Conservation (phyloP, 495 filamentous ascomycete genomes). For the Xylaria acuta region DNA sequence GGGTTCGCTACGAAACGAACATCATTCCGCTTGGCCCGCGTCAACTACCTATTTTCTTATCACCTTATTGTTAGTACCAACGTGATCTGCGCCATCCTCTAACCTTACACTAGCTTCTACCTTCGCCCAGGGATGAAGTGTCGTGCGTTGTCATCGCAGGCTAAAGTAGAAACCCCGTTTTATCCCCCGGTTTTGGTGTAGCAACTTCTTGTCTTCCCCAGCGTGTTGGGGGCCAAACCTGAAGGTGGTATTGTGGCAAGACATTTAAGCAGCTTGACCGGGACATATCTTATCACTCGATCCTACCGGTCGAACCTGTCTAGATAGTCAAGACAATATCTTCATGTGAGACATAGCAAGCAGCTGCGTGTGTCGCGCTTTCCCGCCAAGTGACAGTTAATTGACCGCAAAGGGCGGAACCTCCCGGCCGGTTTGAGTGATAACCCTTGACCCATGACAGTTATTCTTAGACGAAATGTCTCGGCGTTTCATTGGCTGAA, state of each 20-base stretch:
- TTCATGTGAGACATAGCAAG: neutral
- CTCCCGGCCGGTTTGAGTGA: slow-evolving; percentile 5
- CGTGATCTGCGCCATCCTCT: neutral
- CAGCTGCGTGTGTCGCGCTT: neutral
- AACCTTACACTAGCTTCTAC: neutral
- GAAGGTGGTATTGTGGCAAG: neutral
- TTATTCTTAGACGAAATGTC: neutral
- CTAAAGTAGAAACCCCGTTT: neutral
- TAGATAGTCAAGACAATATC: neutral
- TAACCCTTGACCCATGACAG: neutral
- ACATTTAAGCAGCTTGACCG: neutral
- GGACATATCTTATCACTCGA: neutral
- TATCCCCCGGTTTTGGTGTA: neutral
- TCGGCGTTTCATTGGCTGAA: slow-evolving; percentile 1
- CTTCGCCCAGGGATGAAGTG: neutral
- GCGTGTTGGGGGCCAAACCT: slow-evolving; percentile 8
- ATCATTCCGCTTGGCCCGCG: slow-evolving; percentile 6
- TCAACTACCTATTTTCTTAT: neutral
- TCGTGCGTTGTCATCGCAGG: slow-evolving; percentile 17
- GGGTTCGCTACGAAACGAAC: neutral
- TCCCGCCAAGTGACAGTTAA: neutral
- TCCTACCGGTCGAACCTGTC: neutral
- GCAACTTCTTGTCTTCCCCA: neutral
- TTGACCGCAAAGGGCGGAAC: neutral
- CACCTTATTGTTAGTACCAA: slow-evolving; percentile 9